A percentile compares a stretch with the other conserved stretches of the same genome.
These are phyloP conservation scores for Gardenia jasminoides DNA, from an alignment of 257 asterid genomes.

Conservation along the genomic window DNA sequence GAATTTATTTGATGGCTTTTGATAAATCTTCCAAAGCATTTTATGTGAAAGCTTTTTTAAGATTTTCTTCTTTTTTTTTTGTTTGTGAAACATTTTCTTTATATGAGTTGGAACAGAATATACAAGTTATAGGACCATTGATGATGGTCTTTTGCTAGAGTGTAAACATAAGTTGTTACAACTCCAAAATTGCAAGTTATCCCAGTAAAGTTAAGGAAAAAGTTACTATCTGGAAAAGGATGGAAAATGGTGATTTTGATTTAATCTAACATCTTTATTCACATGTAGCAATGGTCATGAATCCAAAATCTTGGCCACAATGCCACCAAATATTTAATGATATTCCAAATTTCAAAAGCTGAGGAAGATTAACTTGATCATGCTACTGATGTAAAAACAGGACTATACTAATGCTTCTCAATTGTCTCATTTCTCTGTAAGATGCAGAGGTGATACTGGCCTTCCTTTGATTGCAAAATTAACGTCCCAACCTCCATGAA, in stretches of 20 bases:
- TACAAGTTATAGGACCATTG: too few relatives aligned
- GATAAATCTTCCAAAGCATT: too few relatives aligned
- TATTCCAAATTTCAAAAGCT: not conserved
- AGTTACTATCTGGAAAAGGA: not conserved
- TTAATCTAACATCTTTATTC: not conserved
- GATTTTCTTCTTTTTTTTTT: too few relatives aligned
- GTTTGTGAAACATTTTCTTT: too few relatives aligned
- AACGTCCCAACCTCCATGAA: constrained; percentile 22
- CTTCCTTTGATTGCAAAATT: not conserved
- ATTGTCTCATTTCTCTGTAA: not conserved
- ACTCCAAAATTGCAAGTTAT: too few relatives aligned
- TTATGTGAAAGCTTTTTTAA: too few relatives aligned
- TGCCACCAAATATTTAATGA: not conserved
- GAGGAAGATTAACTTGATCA: not conserved
- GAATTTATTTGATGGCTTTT: too few relatives aligned
- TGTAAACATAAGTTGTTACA: too few relatives aligned
- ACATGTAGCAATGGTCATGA: not conserved
- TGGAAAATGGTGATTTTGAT: not conserved
- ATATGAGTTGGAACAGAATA: too few relatives aligned
- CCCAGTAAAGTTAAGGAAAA: not conserved
- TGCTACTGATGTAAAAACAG: not conserved
- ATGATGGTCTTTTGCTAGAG: too few relatives aligned
- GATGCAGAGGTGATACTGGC: constrained; percentile 6
- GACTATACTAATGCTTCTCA: not conserved
- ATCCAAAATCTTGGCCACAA: not conserved